Percentiles rank a stretch among this genome's conserved stretches.
These are phyloP conservation scores for Pyrenophora seminiperda DNA, from an alignment of 2,329 filamentous ascomycete genomes.

Conservation along the genomic window DNA sequence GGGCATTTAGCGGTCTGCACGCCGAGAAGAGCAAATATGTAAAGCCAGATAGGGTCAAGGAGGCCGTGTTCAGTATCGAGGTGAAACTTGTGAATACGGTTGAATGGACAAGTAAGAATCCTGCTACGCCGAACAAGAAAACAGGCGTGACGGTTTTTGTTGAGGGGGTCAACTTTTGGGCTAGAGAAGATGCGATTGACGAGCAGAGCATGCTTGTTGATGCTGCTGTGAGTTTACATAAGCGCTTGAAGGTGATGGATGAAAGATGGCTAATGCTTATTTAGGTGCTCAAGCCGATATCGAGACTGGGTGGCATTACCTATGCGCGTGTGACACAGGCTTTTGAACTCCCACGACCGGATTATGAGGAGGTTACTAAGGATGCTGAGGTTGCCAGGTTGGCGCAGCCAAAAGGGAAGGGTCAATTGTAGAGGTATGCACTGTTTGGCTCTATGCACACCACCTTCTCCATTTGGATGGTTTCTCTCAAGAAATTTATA, in stretches of 20 bases:
- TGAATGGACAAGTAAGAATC: constrained; percentile 74
- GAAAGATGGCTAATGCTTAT: neutral
- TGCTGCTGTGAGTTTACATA: constrained; percentile 64
- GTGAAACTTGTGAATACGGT: constrained; percentile 73
- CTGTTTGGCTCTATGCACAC: too few species aligned
- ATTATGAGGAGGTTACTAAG: constrained; percentile 53
- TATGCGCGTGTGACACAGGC: constrained; percentile 74
- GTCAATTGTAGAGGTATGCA: constrained; percentile 1
- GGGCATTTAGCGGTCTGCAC: constrained; percentile 76
- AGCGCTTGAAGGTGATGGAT: neutral
- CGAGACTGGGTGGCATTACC: constrained; percentile 82
- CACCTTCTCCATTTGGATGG: too few species aligned
- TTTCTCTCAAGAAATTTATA: too few species aligned
- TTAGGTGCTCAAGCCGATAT: constrained; percentile 73
- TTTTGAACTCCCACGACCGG: constrained; percentile 70
- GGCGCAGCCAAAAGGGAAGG: constrained; percentile 32
- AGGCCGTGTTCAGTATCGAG: constrained; percentile 84
- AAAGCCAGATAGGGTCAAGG: constrained; percentile 72
- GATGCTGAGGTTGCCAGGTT: constrained; percentile 64
- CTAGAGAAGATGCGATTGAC: constrained; percentile 83
- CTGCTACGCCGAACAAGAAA: constrained; percentile 70
- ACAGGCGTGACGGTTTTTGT: constrained; percentile 75
- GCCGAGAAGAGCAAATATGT: constrained; percentile 70
- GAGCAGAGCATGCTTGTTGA: constrained; percentile 76
- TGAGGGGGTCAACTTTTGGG: constrained; percentile 88